These are phyloP conservation scores for Hyphopichia buzzinii DNA, from an alignment of 1,139 yeast species.

Conservation along the genomic window DNA sequence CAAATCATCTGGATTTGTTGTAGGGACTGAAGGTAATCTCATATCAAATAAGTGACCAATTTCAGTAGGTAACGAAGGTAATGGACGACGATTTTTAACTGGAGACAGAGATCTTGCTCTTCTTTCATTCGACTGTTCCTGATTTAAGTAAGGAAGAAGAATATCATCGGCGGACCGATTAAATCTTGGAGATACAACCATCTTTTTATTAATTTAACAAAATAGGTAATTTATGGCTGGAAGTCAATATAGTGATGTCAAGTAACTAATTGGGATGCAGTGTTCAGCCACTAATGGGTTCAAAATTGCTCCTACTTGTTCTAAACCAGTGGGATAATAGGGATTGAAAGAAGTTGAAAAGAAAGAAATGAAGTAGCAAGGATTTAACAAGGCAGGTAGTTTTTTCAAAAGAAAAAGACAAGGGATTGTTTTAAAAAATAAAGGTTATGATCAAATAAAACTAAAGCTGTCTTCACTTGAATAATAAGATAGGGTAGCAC, in stretches of 20 bases:
- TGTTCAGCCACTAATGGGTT: too few relatives aligned
- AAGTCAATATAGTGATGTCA: not conserved
- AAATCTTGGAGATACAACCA: constrained; percentile 1
- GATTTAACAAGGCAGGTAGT: not conserved
- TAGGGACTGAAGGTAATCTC: constrained; percentile 23
- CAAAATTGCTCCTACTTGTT: not conserved
- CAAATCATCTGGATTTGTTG: constrained; percentile 19
- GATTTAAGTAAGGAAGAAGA: not conserved
- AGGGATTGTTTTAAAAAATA: not conserved
- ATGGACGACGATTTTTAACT: constrained; percentile 22
- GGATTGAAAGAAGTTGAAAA: not conserved
- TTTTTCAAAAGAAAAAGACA: not conserved
- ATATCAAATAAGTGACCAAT: constrained; percentile 19
- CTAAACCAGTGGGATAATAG: not conserved
- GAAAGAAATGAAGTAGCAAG: not conserved
- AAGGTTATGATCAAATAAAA: not conserved
- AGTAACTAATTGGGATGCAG: too few relatives aligned
- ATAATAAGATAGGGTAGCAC: too few relatives aligned
- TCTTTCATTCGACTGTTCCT: constrained; percentile 12
- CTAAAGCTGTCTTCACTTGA: too few relatives aligned
- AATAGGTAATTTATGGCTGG: not conserved
- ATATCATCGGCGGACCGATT: constrained; percentile 4
- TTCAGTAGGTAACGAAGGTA: constrained; percentile 13
- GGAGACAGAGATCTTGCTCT: constrained; percentile 34
- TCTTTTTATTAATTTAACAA: constrained; percentile 1